phyloP scores from a whole-genome alignment of 208 protist genomes.

The Pavlovales sp. region DNA sequence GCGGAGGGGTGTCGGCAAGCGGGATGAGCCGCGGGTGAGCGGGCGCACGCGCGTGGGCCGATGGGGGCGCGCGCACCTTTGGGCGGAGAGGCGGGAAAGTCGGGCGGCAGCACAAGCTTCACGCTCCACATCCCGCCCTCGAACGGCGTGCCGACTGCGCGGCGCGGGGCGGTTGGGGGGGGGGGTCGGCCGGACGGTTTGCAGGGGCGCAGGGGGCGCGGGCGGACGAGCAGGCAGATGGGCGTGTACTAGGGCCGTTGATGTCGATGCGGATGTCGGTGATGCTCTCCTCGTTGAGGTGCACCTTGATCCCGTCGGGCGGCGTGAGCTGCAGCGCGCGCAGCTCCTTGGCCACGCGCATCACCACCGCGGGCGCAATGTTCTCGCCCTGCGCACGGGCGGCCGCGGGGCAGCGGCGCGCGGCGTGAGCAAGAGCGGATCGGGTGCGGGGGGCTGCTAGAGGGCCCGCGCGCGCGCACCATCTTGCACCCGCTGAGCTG shows the following conservation, averaged over 20 bases:
- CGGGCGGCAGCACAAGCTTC: slow-evolving; percentile 77
- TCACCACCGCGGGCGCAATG: slow-evolving; percentile 60
- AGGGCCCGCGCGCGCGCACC: no score
- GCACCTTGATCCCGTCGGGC: slow-evolving; percentile 79
- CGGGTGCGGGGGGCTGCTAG: no score
- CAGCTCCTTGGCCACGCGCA: slow-evolving; percentile 64
- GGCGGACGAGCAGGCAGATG: neutral
- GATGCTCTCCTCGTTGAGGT: slow-evolving; percentile 78
- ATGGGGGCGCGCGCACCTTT: slow-evolving; percentile 69
- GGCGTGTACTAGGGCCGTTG: slow-evolving; percentile 74
- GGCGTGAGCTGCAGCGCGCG: slow-evolving; percentile 47
- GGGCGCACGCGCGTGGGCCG: no score
- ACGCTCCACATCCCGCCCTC: slow-evolving; percentile 85
- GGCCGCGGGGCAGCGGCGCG: neutral
- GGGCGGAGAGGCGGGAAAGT: slow-evolving; percentile 89
- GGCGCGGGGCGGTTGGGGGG: no score
- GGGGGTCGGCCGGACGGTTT: neutral
- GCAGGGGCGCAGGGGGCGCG: neutral
- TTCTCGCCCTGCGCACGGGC: slow-evolving; percentile 47
- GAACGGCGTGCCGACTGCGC: slow-evolving; percentile 82
- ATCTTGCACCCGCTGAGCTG: no score
- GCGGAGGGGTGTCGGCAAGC: neutral
- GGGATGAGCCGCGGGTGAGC: neutral
- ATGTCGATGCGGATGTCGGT: slow-evolving; percentile 83
- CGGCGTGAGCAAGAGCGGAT: no score